Base-by-base conservation (phyloP, 371 early-diverging fungal genomes). In the Lichtheimia hyalospora region DNA sequence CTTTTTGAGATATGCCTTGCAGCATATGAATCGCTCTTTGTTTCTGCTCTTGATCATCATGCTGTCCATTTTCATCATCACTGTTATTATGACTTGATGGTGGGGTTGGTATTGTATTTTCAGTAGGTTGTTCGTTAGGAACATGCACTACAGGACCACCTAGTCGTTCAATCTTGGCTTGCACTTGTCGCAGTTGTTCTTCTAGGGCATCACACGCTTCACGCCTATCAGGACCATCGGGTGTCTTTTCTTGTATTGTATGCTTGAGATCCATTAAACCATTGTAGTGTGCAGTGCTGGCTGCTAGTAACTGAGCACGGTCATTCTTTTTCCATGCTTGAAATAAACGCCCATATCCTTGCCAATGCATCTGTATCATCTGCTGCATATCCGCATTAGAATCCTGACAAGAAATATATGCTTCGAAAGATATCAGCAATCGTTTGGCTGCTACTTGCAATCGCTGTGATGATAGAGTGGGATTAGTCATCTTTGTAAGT, bases 241-340 rank as follows among this genome's bases (percentile, higher is more conserved):
- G 79, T 6, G 83, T 75, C 52, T 81, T 77, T 16, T 68, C 72
- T 43, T 84, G 75, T 27, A 92, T 80, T 5, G 83, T 82, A 14
- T 84, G 70, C 75, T 85, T 87, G 0, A 91, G 63, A 7, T 78
- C 69, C 40, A 84, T 87, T 7, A 91, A 74, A 46, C 90, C 89
- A 39, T 88, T 64, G 54, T 80, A 90, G 69, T 92, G 89, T 2
- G 70, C 68, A 28, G 84, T 78, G 60, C 89, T 73, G 48, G 78
- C 82, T 15, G 72, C 68, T 3, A 87, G 58, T 6, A 91, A 64
- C 53, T 85, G 73, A 40, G 75, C 68, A 14, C 81, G 77, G 64
- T 92, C 93, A 40, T 71, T 67, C 21, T 71, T 62, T 64, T 91
- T 91, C 91, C 90, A 91, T 12, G 68, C 64, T 54, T 89, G 83